A percentile compares a stretch with the other conserved stretches of the same genome.
Evolutionary conservation across 2,329 filamentous ascomycete genomes (phyloP).

Genomic region (Aspergillus ustus): DNA sequence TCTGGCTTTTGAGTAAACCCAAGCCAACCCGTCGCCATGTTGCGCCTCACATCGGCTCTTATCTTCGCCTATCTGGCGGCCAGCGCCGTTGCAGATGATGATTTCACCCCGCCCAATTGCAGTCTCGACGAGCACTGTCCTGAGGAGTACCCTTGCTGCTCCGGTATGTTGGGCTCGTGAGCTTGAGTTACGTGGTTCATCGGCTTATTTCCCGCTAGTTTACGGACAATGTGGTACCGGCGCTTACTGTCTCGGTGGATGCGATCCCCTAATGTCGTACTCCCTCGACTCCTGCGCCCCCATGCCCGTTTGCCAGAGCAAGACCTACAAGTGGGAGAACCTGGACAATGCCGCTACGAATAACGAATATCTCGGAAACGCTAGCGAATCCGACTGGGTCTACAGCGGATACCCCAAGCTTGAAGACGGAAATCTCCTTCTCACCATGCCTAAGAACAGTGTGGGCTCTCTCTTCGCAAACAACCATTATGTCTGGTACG

Average conservation of each 20-base stretch:
- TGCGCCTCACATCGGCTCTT: slow-evolving; percentile 39
- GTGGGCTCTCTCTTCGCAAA: slow-evolving; percentile 85
- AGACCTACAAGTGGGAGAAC: slow-evolving; percentile 73
- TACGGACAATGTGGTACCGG: slow-evolving; percentile 93
- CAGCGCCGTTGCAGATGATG: slow-evolving; percentile 33
- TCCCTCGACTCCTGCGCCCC: slow-evolving; percentile 84
- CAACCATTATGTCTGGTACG: slow-evolving; percentile 95
- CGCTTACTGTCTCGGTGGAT: slow-evolving; percentile 94
- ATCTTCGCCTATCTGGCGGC: slow-evolving; percentile 41
- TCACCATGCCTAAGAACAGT: slow-evolving; percentile 87
- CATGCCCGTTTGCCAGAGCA: slow-evolving; percentile 77
- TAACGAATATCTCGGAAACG: slow-evolving; percentile 83
- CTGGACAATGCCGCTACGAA: slow-evolving; percentile 73
- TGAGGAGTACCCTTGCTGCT: slow-evolving; percentile 74
- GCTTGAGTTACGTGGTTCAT: background rate
- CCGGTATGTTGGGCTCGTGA: slow-evolving; percentile 62
- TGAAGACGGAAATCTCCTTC: slow-evolving; percentile 67
- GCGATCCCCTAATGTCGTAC: slow-evolving; percentile 84
- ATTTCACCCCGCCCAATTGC: slow-evolving; percentile 35
- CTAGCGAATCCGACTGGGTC: slow-evolving; percentile 83
- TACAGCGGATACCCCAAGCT: slow-evolving; percentile 74
- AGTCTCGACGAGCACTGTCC: slow-evolving; percentile 66
- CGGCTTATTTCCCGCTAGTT: slow-evolving; percentile 57
- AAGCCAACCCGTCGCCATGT: slow-evolving; percentile 34
- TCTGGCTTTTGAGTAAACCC: slow-evolving; percentile 20